Percentiles rank a stretch among this genome's conserved stretches.
These are phyloP conservation scores for Xylaria sp. DNA, from an alignment of 2,329 filamentous ascomycete genomes.

Conservation along the genomic window DNA sequence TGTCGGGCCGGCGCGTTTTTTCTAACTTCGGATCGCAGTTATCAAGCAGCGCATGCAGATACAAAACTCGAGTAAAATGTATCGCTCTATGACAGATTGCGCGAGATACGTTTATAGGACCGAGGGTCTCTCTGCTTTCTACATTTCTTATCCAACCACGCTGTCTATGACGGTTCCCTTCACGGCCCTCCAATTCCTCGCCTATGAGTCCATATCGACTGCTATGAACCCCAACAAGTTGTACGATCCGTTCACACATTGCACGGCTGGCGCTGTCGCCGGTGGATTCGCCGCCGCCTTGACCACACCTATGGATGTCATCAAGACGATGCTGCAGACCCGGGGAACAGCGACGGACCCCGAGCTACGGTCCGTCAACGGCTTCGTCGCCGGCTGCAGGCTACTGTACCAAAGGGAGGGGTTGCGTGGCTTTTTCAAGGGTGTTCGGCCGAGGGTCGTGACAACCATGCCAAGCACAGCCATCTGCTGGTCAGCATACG, in stretches of 20 bases:
- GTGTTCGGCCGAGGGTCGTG: conserved; percentile 88
- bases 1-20: conserved; percentile 1
- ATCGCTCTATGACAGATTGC: conserved; percentile 88
- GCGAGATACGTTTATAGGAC: conserved; percentile 86
- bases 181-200: conserved; percentile 95
- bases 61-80: conserved; percentile 87
- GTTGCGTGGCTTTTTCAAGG: conserved; percentile 89
- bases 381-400: conserved; percentile 80
- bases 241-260: conserved; percentile 96
- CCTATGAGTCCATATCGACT: conserved; percentile 97
- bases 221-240: conserved; percentile 85
- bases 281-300: conserved; percentile 93
- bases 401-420: conserved; percentile 89
- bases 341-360: conserved; percentile 83
- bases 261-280: conserved; percentile 88
- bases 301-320: conserved; percentile 96
- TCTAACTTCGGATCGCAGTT: conserved; percentile 64
- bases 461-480: conserved; percentile 99
- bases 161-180: conserved; percentile 99
- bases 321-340: conserved; percentile 97
- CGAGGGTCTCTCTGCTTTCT: conserved; percentile 92
- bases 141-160: conserved; percentile 98
- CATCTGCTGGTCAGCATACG: conserved; percentile 94
- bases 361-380: conserved; percentile 86
- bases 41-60: conserved; percentile 99